phyloP scores from a whole-genome alignment of 1,139 yeast genomes.

The Spathaspora sp. region DNA sequence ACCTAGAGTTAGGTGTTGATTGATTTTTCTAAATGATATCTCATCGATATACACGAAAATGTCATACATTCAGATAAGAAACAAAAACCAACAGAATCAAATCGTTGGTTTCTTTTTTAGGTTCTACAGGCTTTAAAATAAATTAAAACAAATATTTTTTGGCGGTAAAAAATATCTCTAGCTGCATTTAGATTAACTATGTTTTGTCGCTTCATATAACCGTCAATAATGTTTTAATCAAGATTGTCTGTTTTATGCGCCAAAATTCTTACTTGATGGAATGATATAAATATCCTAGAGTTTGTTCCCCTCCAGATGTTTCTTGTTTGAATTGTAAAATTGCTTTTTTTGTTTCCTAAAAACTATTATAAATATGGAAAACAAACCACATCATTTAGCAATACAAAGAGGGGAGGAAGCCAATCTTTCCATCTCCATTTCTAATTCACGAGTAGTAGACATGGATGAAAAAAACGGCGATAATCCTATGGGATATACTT shows the following conservation, averaged over 20 bases:
- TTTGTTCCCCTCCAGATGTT: background rate
- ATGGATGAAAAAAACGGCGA: constrained; percentile 15
- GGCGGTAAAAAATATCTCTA: background rate
- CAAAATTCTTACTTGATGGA: background rate
- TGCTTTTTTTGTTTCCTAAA: background rate
- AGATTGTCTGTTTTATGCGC: background rate
- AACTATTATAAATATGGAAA: background rate
- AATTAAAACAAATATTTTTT: background rate
- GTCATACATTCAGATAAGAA: background rate
- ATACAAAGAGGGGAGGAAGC: constrained; percentile 30
- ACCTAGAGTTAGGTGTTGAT: background rate
- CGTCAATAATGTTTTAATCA: background rate
- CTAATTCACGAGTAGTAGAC: constrained; percentile 8
- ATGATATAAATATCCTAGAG: background rate
- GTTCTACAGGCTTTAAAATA: background rate
- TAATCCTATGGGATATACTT: constrained; percentile 22
- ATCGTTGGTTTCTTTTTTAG: background rate
- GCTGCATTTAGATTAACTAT: background rate
- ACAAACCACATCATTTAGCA: constrained; percentile 4
- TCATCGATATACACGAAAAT: background rate
- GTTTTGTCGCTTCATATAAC: background rate
- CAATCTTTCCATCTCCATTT: constrained; percentile 12
- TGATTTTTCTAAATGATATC: background rate
- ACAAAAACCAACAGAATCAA: background rate
- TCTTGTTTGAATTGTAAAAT: background rate